phyloP scores from a whole-genome alignment of 1,284 basidiomycete species.

The Austroboletus olivaceoglutinosus region DNA sequence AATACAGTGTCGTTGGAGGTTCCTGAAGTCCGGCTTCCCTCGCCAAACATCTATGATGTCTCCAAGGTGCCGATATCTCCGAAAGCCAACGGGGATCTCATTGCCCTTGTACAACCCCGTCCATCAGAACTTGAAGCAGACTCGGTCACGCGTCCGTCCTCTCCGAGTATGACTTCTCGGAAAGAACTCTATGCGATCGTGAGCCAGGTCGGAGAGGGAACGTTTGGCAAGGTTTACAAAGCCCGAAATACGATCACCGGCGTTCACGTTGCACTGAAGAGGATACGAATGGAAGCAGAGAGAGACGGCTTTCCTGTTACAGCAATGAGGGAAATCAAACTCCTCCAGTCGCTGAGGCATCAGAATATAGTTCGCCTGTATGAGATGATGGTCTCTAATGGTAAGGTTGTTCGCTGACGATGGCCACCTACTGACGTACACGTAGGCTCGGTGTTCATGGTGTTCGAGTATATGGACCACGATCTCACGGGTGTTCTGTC shows the following conservation, averaged over 20 bases:
- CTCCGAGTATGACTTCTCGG: constrained; percentile 33
- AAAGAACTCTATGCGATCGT: constrained; percentile 84
- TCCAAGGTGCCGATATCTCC: constrained; percentile 24
- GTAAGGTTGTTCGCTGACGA: constrained; percentile 44
- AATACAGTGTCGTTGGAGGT: constrained; percentile 6
- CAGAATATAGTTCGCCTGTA: constrained; percentile 86
- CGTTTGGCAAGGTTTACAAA: constrained; percentile 99
- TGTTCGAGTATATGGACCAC: constrained; percentile 99
- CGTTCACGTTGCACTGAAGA: constrained; percentile 86
- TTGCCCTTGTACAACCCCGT: constrained; percentile 16
- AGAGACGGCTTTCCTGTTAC: constrained; percentile 98
- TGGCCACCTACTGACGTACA: constrained; percentile 11
- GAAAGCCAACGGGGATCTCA: constrained; percentile 24
- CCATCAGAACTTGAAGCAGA: constrained; percentile 29
- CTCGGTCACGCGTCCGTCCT: constrained; percentile 31
- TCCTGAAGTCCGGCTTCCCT: constrained; percentile 17
- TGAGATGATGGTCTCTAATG: constrained; percentile 98
- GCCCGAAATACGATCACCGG: constrained; percentile 80
- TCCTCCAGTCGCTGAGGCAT: constrained; percentile 89
- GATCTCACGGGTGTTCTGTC: constrained; percentile 95
- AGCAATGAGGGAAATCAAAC: constrained; percentile 98
- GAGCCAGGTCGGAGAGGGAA: constrained; percentile 96
- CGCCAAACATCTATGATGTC: constrained; percentile 19
- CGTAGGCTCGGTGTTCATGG: constrained; percentile 95
- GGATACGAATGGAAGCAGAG: constrained; percentile 97